These are phyloP conservation scores for Suaeda aralocaspica DNA, from an alignment of 148 eudicot species.

Conservation along the genomic window DNA sequence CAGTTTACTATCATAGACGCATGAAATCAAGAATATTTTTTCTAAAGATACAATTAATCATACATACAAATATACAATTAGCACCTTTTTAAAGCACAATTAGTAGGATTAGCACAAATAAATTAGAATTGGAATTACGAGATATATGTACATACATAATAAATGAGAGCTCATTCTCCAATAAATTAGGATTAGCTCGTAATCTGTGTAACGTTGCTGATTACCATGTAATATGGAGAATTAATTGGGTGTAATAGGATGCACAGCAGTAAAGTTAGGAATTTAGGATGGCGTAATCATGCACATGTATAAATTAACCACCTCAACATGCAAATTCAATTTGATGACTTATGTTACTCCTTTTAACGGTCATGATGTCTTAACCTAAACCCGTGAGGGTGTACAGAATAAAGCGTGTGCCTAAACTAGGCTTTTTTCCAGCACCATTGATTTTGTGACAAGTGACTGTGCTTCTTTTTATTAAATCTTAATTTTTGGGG, in stretches of 20 bases:
- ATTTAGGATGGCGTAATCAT: too few relatives aligned
- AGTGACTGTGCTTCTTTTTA: neutral
- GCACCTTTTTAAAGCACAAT: conserved; percentile 8
- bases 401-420: conserved; percentile 12
- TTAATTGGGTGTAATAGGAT: too few relatives aligned
- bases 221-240: neutral
- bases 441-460: neutral
- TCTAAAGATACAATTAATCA: neutral
- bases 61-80: neutral
- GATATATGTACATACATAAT: too few relatives aligned
- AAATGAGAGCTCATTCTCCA: conserved; percentile 5
- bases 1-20: conserved; percentile 5
- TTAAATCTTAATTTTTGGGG: too few relatives aligned
- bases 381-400: conserved; percentile 11
- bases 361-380: neutral
- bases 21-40: conserved; percentile 3
- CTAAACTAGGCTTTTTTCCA: neutral
- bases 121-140: neutral
- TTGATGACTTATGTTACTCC: neutral
- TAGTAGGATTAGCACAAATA: neutral
- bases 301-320: conserved; percentile 10
- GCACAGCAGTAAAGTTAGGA: too few relatives aligned
- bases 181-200: conserved; percentile 10
- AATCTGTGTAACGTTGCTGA: conserved; percentile 1
- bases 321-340: neutral